phyloP scores from a whole-genome alignment of 2,329 filamentous ascomycete species.

The Colletotrichum gloeosporioides region DNA sequence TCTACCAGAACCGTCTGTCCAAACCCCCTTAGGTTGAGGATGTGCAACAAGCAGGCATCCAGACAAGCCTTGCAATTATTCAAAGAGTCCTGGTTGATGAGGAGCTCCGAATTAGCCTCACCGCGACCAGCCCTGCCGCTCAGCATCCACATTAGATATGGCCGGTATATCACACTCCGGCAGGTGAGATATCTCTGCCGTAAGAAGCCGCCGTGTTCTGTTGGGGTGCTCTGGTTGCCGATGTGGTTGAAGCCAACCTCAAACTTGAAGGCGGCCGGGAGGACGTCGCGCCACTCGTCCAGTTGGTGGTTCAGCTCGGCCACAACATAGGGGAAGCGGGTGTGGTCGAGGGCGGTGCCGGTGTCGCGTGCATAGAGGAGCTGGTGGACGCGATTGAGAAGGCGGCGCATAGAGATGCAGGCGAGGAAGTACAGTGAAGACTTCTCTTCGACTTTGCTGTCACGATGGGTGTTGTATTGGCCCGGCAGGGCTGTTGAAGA shows the following conservation, averaged over 20 bases:
- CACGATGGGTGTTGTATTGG: conserved; percentile 48
- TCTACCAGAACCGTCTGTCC: conserved; percentile 57
- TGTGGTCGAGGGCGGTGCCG: conserved; percentile 47
- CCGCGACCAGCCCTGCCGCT: conserved; percentile 38
- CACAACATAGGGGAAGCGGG: conserved; percentile 52
- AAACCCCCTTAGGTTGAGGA: conserved; percentile 51
- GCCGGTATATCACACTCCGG: conserved; percentile 56
- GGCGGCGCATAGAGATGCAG: conserved; percentile 55
- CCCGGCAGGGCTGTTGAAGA: conserved; percentile 54
- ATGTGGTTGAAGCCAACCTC: conserved; percentile 31
- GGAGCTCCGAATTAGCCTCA: conserved; percentile 27
- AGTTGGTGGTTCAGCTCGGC: conserved; percentile 54
- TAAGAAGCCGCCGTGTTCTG: conserved; percentile 52
- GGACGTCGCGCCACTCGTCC: conserved; percentile 52
- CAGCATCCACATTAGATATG: conserved; percentile 55
- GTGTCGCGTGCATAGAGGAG: conserved; percentile 52
- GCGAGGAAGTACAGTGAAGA: conserved; percentile 59
- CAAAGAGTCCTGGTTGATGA: conserved; percentile 36
- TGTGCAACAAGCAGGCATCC: conserved; percentile 53
- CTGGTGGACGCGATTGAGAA: conserved; percentile 54
- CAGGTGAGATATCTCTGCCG: conserved; percentile 57
- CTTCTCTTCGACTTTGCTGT: conserved; percentile 44
- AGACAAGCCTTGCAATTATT: conserved; percentile 49
- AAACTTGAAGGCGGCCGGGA: conserved; percentile 49
- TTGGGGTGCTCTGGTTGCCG: conserved; percentile 29